Base-by-base conservation (phyloP, 1,139 yeast genomes). In the Suhomyces ambrosiae region DNA sequence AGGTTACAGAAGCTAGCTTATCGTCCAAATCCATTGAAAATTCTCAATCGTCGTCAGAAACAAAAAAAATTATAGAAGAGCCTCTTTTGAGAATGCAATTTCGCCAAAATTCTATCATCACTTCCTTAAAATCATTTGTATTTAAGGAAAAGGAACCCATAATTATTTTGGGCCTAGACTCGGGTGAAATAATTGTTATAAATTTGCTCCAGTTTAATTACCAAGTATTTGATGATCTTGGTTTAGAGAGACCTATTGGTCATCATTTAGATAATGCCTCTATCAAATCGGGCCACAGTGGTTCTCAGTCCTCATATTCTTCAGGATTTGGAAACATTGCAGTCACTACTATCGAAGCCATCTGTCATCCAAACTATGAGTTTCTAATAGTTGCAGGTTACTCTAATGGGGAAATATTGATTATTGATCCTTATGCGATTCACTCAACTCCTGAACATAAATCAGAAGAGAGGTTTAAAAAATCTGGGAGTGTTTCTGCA, bases 361-460 rank as follows among this genome's bases (percentile, higher is more conserved):
- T 70, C 11, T 41, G 46, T 27, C 68, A 68, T 46, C 63, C 63
- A 1, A 40, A 49, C 7, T 60, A 59, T 44, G 68, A 62, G 7
- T 57, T 58, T 33, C 51, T 71, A 36, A 48, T 71, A 3, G 52
- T 67, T 5, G 72, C 61, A 0, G 76, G 76, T 2, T 62, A 53
- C 38, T 59, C 74, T 7, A 64, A 67, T 43, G 76, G 76, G 0
- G 76, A 71, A 45, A 64, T 70, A 6, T 46, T 54, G 2, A 59
- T 71, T 10, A 35, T 68, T 3, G 61, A 69, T 41, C 74, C 75
- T 1, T 29, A 23, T 18, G 27, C 38, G 1, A 5, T 11, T 8
- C 8, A 15, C 13, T 9, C 15, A 3, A 35, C 46, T 6, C 33
- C 34, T 12, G 51, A 47, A 4, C 35, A 38, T 9, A 46, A 43